phyloP scores from a whole-genome alignment of 2,329 filamentous ascomycete species.

The Colletotrichum theobromicola region DNA sequence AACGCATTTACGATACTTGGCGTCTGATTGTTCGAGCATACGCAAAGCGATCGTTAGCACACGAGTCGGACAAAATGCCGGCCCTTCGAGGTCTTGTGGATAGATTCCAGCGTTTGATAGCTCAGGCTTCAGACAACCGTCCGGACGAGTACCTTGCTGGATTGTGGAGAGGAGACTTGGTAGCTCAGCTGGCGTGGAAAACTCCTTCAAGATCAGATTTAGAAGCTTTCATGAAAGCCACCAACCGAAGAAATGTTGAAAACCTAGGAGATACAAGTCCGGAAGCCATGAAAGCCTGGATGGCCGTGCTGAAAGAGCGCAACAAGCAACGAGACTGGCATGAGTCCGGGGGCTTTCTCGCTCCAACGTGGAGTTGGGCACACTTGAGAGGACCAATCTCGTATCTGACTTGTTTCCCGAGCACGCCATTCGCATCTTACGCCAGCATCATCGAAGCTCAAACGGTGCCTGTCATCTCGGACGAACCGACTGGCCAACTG shows the following conservation, averaged over 20 bases:
- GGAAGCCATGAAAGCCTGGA: background rate
- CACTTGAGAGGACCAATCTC: background rate
- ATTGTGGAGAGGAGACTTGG: background rate
- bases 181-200: background rate
- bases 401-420: background rate
- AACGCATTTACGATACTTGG: background rate
- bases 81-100: background rate
- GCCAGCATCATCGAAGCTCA: background rate
- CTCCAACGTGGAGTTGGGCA: background rate
- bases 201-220: background rate
- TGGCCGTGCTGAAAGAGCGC: background rate
- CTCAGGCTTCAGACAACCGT: rapidly evolving
- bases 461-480: background rate
- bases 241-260: background rate
- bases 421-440: background rate
- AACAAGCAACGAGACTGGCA: background rate
- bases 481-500: background rate
- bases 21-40: background rate
- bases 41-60: background rate
- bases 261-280: background rate
- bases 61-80: background rate
- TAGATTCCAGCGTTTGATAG: background rate
- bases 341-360: rapidly evolving
- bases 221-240: background rate
- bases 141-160: background rate